A percentile compares a stretch with the other conserved stretches of the same genome.
Conservation (phyloP, 768 basidiomycete genomes). For the Trametes elegans region DNA sequence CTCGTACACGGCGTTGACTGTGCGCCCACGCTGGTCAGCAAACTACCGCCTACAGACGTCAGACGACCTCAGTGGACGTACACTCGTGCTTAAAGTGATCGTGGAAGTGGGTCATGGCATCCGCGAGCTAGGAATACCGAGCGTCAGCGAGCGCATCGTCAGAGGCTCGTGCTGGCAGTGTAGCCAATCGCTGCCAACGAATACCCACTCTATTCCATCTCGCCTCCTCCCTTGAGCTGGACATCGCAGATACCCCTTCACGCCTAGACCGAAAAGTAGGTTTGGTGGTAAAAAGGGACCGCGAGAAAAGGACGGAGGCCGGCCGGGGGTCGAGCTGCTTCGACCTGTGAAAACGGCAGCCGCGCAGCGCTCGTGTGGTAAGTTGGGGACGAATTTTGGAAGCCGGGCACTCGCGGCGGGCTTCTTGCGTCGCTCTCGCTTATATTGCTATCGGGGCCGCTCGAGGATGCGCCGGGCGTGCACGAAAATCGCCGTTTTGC, state of each 20-base stretch:
- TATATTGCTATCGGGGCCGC: not conserved
- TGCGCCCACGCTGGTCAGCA: not conserved
- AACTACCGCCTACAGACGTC: not conserved
- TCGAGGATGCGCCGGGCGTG: too few relatives aligned
- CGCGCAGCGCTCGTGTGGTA: not conserved
- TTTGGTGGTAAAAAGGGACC: not conserved
- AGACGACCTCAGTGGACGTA: constrained; percentile 24
- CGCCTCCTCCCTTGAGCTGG: constrained; percentile 17
- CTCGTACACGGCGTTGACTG: constrained; percentile 47
- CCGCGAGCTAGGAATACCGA: constrained; percentile 11
- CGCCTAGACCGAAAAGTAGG: not conserved
- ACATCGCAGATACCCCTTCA: not conserved
- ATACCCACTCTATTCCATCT: constrained; percentile 22
- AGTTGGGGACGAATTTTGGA: not conserved
- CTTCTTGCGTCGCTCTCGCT: not conserved
- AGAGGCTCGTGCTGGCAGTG: not conserved
- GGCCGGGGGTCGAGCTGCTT: not conserved
- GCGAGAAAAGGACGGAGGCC: not conserved
- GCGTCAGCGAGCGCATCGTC: not conserved
- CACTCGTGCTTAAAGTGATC: constrained; percentile 48
- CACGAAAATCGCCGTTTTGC: too few relatives aligned
- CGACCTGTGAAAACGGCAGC: not conserved
- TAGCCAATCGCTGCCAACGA: not conserved
- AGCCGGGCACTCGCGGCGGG: not conserved
- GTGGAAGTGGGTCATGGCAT: constrained; percentile 26